Base-by-base conservation (phyloP, 2,329 filamentous ascomycete species). In the Knoxdaviesia capensis region DNA sequence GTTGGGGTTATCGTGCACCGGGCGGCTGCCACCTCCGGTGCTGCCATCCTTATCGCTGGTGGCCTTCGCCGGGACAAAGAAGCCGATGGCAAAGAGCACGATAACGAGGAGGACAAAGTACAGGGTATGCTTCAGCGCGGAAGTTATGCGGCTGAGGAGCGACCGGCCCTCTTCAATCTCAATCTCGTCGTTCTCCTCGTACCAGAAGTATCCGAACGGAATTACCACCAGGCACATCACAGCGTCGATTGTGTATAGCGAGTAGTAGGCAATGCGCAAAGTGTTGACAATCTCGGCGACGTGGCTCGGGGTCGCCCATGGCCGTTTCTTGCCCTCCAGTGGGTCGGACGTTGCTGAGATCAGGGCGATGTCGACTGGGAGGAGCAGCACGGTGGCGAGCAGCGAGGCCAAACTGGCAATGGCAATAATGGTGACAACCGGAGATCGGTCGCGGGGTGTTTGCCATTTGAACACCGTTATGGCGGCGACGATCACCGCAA, bases 161-260 rank as follows among this genome's bases (percentile, higher is more conserved):
- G 80, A 80, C 55, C 87, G 78, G 31, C 73, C 75, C 32, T 84
- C 82, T 52, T 93, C 83, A 33, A 79, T 71, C 46, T 86, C 86
- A 20, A 88, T 78, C 60, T 94, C 86, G 53, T 94, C 88, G 49
- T 93, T 93, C 59, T 96, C 90, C 58, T 98, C 90, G 54, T 93
- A 90, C 76, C 81, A 94, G 58, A 98, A 98, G 64, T 98, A 98
- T 39, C 87, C 80, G 55, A 98, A 98, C 0, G 90, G 90, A 20
- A 96, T 80, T 38, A 94, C 72, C 11, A 96, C 58, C 38, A 98
- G 66, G 54, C 90, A 98, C 7, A 98, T 72, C 5, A 94, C 57
- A 1, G 86, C 83, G 58, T 98, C 90, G 49, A 94, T 65, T 51
- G 83, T 90, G 63, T 96, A 98, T 1, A 98, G 69, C 1, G 77